A percentile compares a stretch with the other conserved stretches of the same genome.
These are phyloP conservation scores for Rhypophila decipiens DNA, from an alignment of 495 filamentous ascomycete species.

Conservation along the genomic window DNA sequence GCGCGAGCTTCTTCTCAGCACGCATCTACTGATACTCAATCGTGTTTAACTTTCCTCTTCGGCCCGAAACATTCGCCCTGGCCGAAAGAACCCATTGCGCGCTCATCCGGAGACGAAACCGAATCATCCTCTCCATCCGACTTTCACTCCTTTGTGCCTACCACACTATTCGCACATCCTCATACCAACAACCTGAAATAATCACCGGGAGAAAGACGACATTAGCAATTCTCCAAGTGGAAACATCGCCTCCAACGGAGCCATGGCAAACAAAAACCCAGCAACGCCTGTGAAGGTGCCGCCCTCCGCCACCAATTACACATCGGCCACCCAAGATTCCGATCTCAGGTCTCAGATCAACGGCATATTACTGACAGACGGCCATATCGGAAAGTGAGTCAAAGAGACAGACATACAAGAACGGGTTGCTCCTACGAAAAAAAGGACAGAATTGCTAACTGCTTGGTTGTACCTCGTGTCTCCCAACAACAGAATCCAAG, in stretches of 20 bases:
- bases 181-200: not conserved
- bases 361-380: conserved; percentile 38
- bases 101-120: too few relatives aligned
- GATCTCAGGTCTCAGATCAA: conserved; percentile 52
- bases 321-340: conserved; percentile 41
- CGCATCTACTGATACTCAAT: too few relatives aligned
- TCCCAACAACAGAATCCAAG: conserved; percentile 43
- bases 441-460: too few relatives aligned
- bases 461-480: too few relatives aligned
- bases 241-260: not conserved
- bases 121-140: not conserved
- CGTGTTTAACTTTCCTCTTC: too few relatives aligned
- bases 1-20: too few relatives aligned
- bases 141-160: not conserved
- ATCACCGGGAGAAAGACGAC: not conserved
- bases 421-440: too few relatives aligned
- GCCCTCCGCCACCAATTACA: conserved; percentile 42
- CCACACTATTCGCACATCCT: not conserved
- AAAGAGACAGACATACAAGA: not conserved
- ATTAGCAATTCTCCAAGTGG: not conserved
- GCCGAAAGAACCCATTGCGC: too few relatives aligned
- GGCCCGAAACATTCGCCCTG: too few relatives aligned
- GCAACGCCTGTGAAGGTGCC: conserved; percentile 49
- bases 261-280: conserved; percentile 36
- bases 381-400: conserved; percentile 42